Base-by-base conservation (phyloP, 129 eudicot genomes). In the Daucus carota region DNA sequence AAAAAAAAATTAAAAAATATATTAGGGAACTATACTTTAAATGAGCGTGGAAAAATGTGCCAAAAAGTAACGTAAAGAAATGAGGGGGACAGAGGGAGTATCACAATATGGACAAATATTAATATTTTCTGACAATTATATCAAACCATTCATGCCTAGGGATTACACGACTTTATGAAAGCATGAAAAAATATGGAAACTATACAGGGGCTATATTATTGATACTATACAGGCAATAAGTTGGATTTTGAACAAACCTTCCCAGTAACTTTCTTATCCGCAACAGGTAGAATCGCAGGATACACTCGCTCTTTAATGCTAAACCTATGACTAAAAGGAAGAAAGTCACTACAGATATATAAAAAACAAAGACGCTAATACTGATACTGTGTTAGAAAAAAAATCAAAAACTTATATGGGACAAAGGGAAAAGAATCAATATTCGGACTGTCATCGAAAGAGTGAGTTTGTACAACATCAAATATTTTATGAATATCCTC, bases 221-320 rank as follows among this genome's bases (percentile, higher is more conserved):
- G 4, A 46, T 6, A 74, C 14, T 38, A 20, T 12, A 13, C 69
- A n/a, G 24, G 32, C 34, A 32, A n/a, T 1, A 45, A 44, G 84
- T n/a, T 73, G 74, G 47, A 52, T 31, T 18, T 29, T 28, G 45
- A 70, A 75, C 96, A 48, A 72, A 91, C 96, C 93, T 77, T 91
- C 70, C 98, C 97, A 41, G 69, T 76, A 57, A 91, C 96, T 81
- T 87, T 80, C 79, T 83, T 91, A 75, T 86, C 82, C 77, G 91
- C 92, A 40, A 86, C 87, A 10, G 97, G 97, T 67, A 83, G 34
- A 80, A 93, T 91, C 12, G 98, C 97, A 42, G 98, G 97, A 83
- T 93, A 93, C 76, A 86, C 89, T 0, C 96, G 97, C 45, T 86
- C 93, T 85, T 84, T 93, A 83, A 91, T 84, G 90, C 98, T 93